Base-by-base conservation (phyloP, 2,329 filamentous ascomycete species). In the Cladosporium sp. region DNA sequence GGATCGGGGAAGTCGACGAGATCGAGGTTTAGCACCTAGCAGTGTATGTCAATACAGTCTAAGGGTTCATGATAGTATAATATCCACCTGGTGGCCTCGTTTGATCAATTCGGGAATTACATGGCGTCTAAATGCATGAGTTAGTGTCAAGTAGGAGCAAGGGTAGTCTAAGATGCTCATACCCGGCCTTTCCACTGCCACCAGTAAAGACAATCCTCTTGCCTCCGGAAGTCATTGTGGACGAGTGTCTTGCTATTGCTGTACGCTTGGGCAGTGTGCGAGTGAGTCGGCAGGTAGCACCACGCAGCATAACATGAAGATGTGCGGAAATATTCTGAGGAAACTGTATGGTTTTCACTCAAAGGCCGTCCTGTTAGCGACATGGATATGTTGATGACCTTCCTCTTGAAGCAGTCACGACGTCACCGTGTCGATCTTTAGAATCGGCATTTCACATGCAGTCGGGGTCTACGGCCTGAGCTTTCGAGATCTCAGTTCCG, bases 161-260 rank as follows among this genome's bases (percentile, higher is more conserved):
- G 5, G 12, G 5, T 5, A 7, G 5, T 18, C 18, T 12, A 38
- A 38, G 18, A 38, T 15, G n/a, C 12, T 9, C 22, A 27, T 27
- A 27, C 22, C 22, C 22, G 15, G 42, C 49, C 63, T 79, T 77
- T 43, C 78, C 78, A 51, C 72, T 75, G 52, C 78, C 78, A 22
- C 78, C 78, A 0, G 78, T 80, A 55, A 80, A 73, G 41, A 79
- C 72, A 39, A 75, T 70, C 12, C 71, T 63, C 55, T 72, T 74
- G 43, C 64, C 67, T 36, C 40, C 53, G 18, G 63, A 51, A 29
- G 56, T 43, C 58, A 62, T 62, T 19, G 45, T 51, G 20, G 32
- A 22, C 16, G n/a, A 30, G n/a, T 16, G 32, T 15, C 32, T n/a
- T n/a, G 32, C n/a, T n/a, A n/a, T n/a, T 7, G 9, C 15, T 35